Percentiles rank a stretch among this genome's conserved stretches.
phyloP scores from a whole-genome alignment of 139 green algal species.

The Diplosphaera chodatii region DNA sequence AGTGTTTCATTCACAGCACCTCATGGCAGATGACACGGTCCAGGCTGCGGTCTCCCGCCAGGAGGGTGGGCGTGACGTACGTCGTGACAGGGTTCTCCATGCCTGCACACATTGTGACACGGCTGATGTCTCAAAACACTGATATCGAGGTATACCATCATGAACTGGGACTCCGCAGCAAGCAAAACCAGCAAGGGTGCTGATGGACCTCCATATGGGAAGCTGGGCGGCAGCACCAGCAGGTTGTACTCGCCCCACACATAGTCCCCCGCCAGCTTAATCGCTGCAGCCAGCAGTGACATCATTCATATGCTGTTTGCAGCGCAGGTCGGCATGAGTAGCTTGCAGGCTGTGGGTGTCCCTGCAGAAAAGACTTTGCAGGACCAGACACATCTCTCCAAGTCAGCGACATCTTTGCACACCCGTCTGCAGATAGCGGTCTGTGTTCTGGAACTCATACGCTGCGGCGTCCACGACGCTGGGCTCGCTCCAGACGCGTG shows the following conservation, averaged over 20 bases:
- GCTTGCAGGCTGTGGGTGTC: no score
- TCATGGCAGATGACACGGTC: constrained; percentile 85
- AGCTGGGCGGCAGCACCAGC: constrained; percentile 84
- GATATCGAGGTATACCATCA: no score
- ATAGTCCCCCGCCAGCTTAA: constrained; percentile 80
- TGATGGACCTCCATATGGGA: constrained; percentile 59
- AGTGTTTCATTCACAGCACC: constrained; percentile 48
- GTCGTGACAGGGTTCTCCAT: constrained; percentile 91
- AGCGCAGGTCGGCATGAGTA: no score
- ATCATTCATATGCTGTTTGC: background rate
- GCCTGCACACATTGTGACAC: no score
- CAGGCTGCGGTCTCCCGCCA: constrained; percentile 76
- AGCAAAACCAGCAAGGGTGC: background rate
- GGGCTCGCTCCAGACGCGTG: constrained; percentile 76
- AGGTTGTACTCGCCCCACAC: constrained; percentile 91
- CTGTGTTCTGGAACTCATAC: constrained; percentile 85
- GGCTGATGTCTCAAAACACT: no score
- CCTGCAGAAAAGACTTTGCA: no score
- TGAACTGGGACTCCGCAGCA: no score
- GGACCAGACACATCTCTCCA: no score
- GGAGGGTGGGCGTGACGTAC: constrained; percentile 90
- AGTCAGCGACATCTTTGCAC: no score
- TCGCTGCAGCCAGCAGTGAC: constrained; percentile 33
- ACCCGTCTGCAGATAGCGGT: constrained; percentile 55
- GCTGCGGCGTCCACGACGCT: constrained; percentile 70